Evolutionary conservation across 306 rosid genomes (phyloP), one percentile per base, ranked within the genome.

Genomic region (Astragalus glycyphyllos): DNA sequence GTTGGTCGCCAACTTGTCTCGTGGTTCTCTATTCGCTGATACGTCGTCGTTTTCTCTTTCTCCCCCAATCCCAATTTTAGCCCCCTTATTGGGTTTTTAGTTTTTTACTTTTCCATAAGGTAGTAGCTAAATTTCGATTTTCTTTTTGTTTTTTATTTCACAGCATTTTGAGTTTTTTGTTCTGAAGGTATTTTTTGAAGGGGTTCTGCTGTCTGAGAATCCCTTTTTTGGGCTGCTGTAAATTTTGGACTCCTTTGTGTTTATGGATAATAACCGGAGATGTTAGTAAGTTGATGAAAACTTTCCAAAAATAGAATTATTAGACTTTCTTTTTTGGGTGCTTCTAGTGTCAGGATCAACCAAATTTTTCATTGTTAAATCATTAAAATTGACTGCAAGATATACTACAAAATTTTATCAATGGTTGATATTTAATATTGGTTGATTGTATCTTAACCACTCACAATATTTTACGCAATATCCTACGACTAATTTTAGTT

Each of bases 21-120:
- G 0, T 88, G 93, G 96, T 86, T 93, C 71, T 85, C 92, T 12
- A 6, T 64, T 17, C 84, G 76, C 56, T 82, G 88, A 81, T 74
- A 37, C 55, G 48, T 3, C 72, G 76, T 23, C 75, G 64, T 55
- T 41, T 44, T 26, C 44, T 1, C 17, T 5, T 11, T 4, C 69
- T 42, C 9, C 73, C 73, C 60, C 64, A 37, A n/a, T n/a, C n/a
- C n/a, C n/a, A n/a, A n/a, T n/a, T n/a, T n/a, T n/a, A n/a, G n/a
- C n/a, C n/a, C n/a, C n/a, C n/a, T n/a, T n/a, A n/a, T n/a, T n/a
- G n/a, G n/a, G n/a, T n/a, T n/a, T n/a, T n/a, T n/a, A n/a, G n/a
- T n/a, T n/a, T n/a, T n/a, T 3, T 17, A 16, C 40, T 11, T 49
- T 58, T 31, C 0, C 0, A 9, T 69, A 69, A 68, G 42, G 10